Evolutionary conservation across 768 basidiomycete genomes (phyloP), one percentile per base, ranked within the genome.

Genomic region (Tylopilus sp.): DNA sequence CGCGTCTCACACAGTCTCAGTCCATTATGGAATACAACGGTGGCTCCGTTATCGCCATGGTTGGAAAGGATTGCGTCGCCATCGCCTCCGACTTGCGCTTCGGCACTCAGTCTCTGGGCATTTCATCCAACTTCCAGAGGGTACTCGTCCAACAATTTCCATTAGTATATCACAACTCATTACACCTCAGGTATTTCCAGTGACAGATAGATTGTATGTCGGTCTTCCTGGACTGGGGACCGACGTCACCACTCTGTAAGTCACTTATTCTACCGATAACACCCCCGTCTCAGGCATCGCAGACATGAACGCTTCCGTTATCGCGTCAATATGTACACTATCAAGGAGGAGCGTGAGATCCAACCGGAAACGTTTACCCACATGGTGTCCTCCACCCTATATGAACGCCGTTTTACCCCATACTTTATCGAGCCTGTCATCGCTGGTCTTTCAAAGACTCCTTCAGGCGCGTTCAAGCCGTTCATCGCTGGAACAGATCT

Each of bases 1-100:
- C 22, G 22, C 17, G 31, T 35, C 54, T 57, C 23, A 65, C 28
- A 28, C n/a, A 0, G 8, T 10, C 35, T 20, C 44, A 93, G 91
- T 93, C 91, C 66, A 84, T 88, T 61, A 88, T 95, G 89, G 80
- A 91, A 72, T 77, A 85, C 56, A 98, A 97, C 79, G 95, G 95
- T 76, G 97, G 97, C 74, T 97, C 95, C 74, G 91, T 95, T 63
- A 80, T 99, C 72, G 97, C 97, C 76, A 99, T 99, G 97, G 88
- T 88, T 53, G 97, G 97, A 57, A 98, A 98, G 74, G 88, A 93
- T 61, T 99, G 97, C 70, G 97, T 99, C 44, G 97, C 97, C 47
- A 98, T 98, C 73, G 97, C 95, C 23, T 92, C 88, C 48, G 97
- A 99, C 74, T 66, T 95, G 59, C 83, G 95, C 56, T 75, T 98